Evolutionary conservation across 2,329 filamentous ascomycete genomes (phyloP).

Genomic region (Rutstroemia sp.): DNA sequence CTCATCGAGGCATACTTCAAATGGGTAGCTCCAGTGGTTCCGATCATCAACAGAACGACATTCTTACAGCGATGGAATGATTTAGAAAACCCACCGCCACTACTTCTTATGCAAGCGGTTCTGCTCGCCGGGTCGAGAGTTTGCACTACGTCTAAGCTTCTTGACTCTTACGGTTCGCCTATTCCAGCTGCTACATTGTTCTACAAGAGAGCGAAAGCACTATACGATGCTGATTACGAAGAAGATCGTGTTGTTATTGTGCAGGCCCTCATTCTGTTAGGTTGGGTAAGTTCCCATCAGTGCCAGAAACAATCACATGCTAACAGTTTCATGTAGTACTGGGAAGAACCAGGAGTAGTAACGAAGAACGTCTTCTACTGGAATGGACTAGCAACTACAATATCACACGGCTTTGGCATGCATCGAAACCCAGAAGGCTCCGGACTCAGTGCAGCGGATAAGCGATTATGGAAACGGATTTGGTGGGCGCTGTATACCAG

Average conservation of each 20-base stretch:
- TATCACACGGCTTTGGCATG: slow-evolving; percentile 95
- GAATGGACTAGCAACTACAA: slow-evolving; percentile 89
- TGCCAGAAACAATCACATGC: background rate
- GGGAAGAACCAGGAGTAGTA: slow-evolving; percentile 96
- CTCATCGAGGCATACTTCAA: slow-evolving; percentile 90
- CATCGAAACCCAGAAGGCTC: slow-evolving; percentile 91
- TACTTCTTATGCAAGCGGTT: slow-evolving; percentile 89
- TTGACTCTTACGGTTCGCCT: slow-evolving; percentile 93
- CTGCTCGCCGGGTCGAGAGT: slow-evolving; percentile 90
- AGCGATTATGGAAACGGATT: slow-evolving; percentile 61
- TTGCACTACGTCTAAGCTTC: slow-evolving; percentile 85
- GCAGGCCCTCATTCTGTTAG: slow-evolving; percentile 86
- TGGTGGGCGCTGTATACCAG: slow-evolving; percentile 98
- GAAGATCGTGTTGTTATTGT: slow-evolving; percentile 95
- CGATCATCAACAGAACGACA: slow-evolving; percentile 83
- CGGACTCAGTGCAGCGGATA: slow-evolving; percentile 84
- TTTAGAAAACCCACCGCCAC: slow-evolving; percentile 83
- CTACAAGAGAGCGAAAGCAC: slow-evolving; percentile 91
- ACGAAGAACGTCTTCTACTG: slow-evolving; percentile 99
- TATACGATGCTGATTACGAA: slow-evolving; percentile 96
- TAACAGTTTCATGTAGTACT: slow-evolving; percentile 55
- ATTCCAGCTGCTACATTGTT: slow-evolving; percentile 94
- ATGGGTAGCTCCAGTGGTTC: slow-evolving; percentile 93
- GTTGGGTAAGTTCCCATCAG: slow-evolving; percentile 54
- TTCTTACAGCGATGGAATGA: slow-evolving; percentile 94